These are phyloP conservation scores for Pilaira anomala DNA, from an alignment of 192 early-diverging fungal species.

Conservation along the genomic window DNA sequence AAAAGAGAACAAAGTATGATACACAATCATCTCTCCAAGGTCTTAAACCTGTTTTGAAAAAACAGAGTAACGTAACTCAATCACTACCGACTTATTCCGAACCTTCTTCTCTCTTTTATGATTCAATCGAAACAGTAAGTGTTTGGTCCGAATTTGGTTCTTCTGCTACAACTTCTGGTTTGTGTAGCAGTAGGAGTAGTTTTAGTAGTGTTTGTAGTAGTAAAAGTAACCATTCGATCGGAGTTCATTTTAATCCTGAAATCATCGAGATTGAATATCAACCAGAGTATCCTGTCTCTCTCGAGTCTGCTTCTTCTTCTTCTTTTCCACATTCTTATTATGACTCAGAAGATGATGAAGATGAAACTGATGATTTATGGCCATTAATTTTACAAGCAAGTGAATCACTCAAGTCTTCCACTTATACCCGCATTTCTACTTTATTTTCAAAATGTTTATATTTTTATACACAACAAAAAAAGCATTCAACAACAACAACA, in stretches of 20 bases:
- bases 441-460: neutral
- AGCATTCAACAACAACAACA: too few relatives aligned
- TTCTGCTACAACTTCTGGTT: neutral
- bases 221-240: slow-evolving; percentile 2
- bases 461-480: neutral
- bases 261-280: slow-evolving; percentile 24
- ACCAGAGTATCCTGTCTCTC: slow-evolving; percentile 21
- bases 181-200: neutral
- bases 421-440: neutral
- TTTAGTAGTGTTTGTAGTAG: neutral
- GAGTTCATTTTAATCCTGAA: slow-evolving; percentile 26
- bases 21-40: slow-evolving; percentile 1
- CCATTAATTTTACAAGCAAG: slow-evolving; percentile 5
- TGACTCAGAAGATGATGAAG: slow-evolving; percentile 3
- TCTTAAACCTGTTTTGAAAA: slow-evolving; percentile 14
- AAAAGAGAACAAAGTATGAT: neutral
- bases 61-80: slow-evolving; percentile 18
- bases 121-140: neutral
- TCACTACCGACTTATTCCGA: slow-evolving; percentile 14
- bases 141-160: neutral
- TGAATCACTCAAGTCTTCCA: too few relatives aligned
- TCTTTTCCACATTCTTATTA: neutral
- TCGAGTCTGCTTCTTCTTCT: neutral
- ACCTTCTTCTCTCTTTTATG: too few relatives aligned
- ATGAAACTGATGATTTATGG: slow-evolving; percentile 10